Conservation (phyloP, 345 rosid species). For the Corymbia maculata region DNA sequence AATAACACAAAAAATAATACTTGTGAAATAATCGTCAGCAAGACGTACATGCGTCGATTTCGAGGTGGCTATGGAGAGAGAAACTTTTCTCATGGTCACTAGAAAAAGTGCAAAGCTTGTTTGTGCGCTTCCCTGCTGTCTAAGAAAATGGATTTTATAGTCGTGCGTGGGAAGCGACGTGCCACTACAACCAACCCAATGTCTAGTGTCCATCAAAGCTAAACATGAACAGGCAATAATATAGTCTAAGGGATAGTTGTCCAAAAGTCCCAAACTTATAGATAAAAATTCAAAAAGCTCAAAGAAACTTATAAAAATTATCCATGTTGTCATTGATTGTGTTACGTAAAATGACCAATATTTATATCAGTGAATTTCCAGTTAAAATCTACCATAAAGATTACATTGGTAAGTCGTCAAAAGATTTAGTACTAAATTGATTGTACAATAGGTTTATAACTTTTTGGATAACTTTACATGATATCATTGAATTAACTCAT, state of each 20-base stretch:
- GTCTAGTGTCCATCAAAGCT: neutral
- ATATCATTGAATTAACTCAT: too few relatives aligned
- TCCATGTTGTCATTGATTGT: accelerated
- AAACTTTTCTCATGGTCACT: neutral
- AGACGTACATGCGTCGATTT: neutral
- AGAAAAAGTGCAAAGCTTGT: neutral
- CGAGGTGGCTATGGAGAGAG: neutral
- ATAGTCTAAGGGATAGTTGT: neutral
- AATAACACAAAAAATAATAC: too few relatives aligned
- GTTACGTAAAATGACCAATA: too few relatives aligned
- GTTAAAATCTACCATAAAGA: accelerated
- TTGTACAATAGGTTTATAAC: accelerated
- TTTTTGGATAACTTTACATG: neutral
- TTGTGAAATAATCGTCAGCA: neutral
- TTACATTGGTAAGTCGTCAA: too few relatives aligned
- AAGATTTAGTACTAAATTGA: neutral
- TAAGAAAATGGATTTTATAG: neutral
- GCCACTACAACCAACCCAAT: neutral
- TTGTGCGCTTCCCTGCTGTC: neutral
- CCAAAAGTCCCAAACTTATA: neutral
- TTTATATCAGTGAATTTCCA: neutral
- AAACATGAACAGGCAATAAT: neutral
- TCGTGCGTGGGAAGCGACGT: neutral
- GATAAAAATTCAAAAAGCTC: neutral
- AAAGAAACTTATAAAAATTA: neutral